Evolutionary conservation across 352 stramenopile genomes (phyloP).

Genomic region (Globisporangium spinosum): DNA sequence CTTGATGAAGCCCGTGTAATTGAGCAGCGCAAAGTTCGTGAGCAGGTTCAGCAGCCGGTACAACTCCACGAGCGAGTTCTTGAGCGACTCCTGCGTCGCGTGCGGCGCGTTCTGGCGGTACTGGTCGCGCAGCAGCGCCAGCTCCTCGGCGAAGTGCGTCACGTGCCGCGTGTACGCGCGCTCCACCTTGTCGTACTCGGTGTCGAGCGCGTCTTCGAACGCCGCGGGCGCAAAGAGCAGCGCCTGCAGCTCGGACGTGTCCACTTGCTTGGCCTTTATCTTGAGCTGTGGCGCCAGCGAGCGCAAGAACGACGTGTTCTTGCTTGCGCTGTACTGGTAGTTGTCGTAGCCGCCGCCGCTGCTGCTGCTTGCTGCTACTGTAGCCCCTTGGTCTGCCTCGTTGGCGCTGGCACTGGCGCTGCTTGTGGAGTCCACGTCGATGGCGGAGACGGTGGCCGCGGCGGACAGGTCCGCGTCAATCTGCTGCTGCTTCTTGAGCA

Average conservation of each 20-base stretch:
- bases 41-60: constrained; percentile 93
- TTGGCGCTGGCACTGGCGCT: constrained; percentile 18
- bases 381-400: constrained; percentile 15
- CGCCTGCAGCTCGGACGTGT: constrained; percentile 30
- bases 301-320: constrained; percentile 10
- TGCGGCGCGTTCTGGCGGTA: constrained; percentile 53
- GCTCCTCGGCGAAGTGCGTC: constrained; percentile 75
- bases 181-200: constrained; percentile 90
- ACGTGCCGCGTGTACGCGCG: constrained; percentile 88
- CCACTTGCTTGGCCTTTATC: constrained; percentile 12
- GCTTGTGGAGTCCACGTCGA: constrained; percentile 17
- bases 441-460: not conserved
- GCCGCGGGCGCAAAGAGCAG: constrained; percentile 29
- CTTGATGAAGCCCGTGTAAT: constrained; percentile 98
- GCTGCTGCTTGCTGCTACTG: constrained; percentile 19
- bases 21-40: constrained; percentile 96
- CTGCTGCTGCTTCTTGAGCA: constrained; percentile 65
- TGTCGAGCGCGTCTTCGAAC: constrained; percentile 83
- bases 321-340: constrained; percentile 14
- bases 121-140: constrained; percentile 80
- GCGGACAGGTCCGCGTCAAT: constrained; percentile 30
- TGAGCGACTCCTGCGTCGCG: constrained; percentile 86
- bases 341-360: constrained; percentile 21
- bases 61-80: constrained; percentile 91
- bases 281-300: constrained; percentile 3